Evolutionary conservation across 768 basidiomycete species (phyloP).

Genomic region (Paxillus rubicundulus): DNA sequence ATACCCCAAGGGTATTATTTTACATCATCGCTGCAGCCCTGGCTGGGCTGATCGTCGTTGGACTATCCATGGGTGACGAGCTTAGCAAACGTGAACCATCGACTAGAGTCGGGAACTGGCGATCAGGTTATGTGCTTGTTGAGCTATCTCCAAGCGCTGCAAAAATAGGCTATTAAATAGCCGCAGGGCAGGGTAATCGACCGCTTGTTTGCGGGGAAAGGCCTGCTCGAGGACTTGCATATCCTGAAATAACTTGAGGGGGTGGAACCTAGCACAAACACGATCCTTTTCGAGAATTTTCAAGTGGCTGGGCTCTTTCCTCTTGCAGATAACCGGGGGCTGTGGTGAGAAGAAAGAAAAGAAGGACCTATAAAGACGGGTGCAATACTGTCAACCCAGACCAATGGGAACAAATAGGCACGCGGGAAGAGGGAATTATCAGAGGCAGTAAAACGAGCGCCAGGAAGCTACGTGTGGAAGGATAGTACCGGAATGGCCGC

Average conservation of each 20-base stretch:
- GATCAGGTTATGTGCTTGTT: background rate
- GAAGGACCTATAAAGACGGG: slow-evolving; percentile 17
- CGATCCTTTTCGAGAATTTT: slow-evolving; percentile 32
- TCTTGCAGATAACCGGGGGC: slow-evolving; percentile 7
- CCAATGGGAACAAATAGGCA: slow-evolving; percentile 26
- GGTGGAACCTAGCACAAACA: slow-evolving; percentile 9
- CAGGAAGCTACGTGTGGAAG: slow-evolving; percentile 22
- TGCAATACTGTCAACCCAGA: slow-evolving; percentile 28
- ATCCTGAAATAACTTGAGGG: slow-evolving; percentile 29
- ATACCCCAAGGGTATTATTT: too few relatives aligned
- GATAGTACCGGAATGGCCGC: slow-evolving; percentile 18
- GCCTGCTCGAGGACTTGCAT: slow-evolving; percentile 5
- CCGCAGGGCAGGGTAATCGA: slow-evolving; percentile 1
- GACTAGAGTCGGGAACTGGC: slow-evolving; percentile 13
- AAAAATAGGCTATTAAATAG: slow-evolving; percentile 25
- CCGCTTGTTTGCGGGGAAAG: slow-evolving; percentile 10
- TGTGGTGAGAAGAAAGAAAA: background rate
- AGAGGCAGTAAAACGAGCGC: slow-evolving; percentile 9
- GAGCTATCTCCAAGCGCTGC: slow-evolving; percentile 4
- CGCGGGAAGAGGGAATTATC: slow-evolving; percentile 22
- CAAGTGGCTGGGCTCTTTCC: slow-evolving; percentile 12
- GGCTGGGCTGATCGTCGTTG: background rate
- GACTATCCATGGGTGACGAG: background rate
- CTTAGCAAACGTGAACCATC: slow-evolving; percentile 4
- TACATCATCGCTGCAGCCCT: too few relatives aligned